Evolutionary conservation across 805 yeast species (phyloP).

Genomic region (Yamadazyma nakazawae): DNA sequence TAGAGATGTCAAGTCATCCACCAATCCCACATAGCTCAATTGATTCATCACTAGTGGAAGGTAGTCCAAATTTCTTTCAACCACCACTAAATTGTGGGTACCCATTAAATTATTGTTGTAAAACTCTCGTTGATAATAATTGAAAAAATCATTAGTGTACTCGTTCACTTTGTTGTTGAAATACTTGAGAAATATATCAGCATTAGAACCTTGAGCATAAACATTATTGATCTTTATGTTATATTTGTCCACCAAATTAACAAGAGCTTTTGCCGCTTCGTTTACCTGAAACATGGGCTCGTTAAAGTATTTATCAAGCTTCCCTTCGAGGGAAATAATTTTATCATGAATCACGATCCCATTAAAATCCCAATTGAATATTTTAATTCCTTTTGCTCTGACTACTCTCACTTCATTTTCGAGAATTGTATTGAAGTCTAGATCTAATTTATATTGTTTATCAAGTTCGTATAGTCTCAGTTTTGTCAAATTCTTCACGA

Average conservation of each 20-base stretch:
- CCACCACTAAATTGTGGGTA: slow-evolving; percentile 67
- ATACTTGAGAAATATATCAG: slow-evolving; percentile 47
- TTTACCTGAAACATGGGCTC: slow-evolving; percentile 46
- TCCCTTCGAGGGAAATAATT: slow-evolving; percentile 41
- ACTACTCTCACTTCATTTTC: slow-evolving; percentile 5
- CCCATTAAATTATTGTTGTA: slow-evolving; percentile 34
- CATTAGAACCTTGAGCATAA: slow-evolving; percentile 57
- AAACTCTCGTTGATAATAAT: slow-evolving; percentile 36
- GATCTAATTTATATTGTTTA: slow-evolving; percentile 14
- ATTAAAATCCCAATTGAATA: slow-evolving; percentile 44
- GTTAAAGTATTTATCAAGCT: slow-evolving; percentile 41
- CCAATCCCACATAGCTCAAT: slow-evolving; percentile 75
- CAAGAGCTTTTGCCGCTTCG: slow-evolving; percentile 46
- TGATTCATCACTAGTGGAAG: slow-evolving; percentile 72
- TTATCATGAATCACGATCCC: slow-evolving; percentile 43
- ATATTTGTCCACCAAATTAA: slow-evolving; percentile 38
- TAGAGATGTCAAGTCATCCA: slow-evolving; percentile 67
- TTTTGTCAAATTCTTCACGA: slow-evolving; percentile 37
- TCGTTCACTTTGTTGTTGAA: slow-evolving; percentile 34
- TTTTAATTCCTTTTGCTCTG: slow-evolving; percentile 33
- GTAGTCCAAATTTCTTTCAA: slow-evolving; percentile 77
- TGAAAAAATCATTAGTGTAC: slow-evolving; percentile 31
- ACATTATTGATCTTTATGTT: slow-evolving; percentile 49
- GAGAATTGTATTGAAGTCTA: slow-evolving; percentile 9
- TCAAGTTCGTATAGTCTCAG: slow-evolving; percentile 32